Percentiles rank a stretch among this genome's conserved stretches.
phyloP scores from a whole-genome alignment of 2,329 filamentous ascomycete genomes.

The Chaetomiaceae sp. region DNA sequence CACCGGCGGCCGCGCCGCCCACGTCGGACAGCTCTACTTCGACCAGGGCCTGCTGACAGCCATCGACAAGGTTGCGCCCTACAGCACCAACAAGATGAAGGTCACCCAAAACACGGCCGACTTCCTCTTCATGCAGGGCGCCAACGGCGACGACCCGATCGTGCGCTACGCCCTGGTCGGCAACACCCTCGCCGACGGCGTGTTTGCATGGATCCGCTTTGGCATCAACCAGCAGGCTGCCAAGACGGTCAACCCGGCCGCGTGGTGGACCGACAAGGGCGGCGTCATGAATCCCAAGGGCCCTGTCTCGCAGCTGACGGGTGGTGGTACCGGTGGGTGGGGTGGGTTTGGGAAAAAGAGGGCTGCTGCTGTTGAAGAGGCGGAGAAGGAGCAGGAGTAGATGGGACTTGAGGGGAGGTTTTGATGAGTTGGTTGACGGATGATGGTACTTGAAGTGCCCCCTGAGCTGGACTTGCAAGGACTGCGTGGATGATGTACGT shows the following conservation, averaged over 20 bases:
- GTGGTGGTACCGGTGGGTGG: background rate
- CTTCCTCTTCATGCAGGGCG: slow-evolving; percentile 27
- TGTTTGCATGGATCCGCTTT: slow-evolving; percentile 31
- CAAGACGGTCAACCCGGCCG: slow-evolving; percentile 26
- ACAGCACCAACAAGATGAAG: slow-evolving; percentile 26
- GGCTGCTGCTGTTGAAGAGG: background rate
- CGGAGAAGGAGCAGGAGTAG: background rate
- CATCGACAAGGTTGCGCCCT: slow-evolving; percentile 24
- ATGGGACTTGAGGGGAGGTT: background rate
- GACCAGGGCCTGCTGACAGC: slow-evolving; percentile 27
- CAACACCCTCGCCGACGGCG: slow-evolving; percentile 24
- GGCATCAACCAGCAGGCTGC: slow-evolving; percentile 28
- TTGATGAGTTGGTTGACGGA: no score
- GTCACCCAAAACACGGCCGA: slow-evolving; percentile 26
- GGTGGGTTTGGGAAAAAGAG: background rate
- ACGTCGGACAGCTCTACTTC: slow-evolving; percentile 30
- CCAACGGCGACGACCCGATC: slow-evolving; percentile 30
- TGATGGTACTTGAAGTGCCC: no score
- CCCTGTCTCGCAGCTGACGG: slow-evolving; percentile 15
- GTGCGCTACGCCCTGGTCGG: slow-evolving; percentile 28
- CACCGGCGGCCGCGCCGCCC: slow-evolving; percentile 25
- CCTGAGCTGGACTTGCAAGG: no score
- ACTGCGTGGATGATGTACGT: no score
- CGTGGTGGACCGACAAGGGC: slow-evolving; percentile 24
- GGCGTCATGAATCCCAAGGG: slow-evolving; percentile 29